phyloP scores from a whole-genome alignment of 2,329 filamentous ascomycete genomes.

The Fusarium sp. region DNA sequence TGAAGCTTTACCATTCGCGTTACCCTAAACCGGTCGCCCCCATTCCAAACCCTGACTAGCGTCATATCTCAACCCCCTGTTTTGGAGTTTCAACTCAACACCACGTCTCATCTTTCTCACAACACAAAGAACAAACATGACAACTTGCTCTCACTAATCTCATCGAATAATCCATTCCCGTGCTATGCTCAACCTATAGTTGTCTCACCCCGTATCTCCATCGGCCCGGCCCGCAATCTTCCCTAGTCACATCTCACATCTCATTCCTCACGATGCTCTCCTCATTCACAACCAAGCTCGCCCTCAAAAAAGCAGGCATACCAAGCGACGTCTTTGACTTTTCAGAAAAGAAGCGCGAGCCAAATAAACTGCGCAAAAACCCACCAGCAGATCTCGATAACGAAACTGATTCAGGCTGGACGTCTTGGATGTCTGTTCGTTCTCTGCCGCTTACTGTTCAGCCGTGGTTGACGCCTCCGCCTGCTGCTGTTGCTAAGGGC shows the following conservation, averaged over 20 bases:
- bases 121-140: neutral
- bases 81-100: constrained; percentile 33
- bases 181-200: neutral
- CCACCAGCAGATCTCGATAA: constrained; percentile 42
- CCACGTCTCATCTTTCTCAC: constrained; percentile 30
- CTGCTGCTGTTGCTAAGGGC: constrained; percentile 58
- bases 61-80: neutral
- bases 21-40: constrained; percentile 10
- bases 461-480: constrained; percentile 62
- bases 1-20: constrained; percentile 6
- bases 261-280: constrained; percentile 57
- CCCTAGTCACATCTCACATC: constrained; percentile 12
- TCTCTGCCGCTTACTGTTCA: constrained; percentile 62
- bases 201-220: neutral
- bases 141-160: neutral
- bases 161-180: neutral
- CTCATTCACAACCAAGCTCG: constrained; percentile 65
- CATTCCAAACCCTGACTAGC: constrained; percentile 34
- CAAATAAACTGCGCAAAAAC: constrained; percentile 47
- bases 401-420: constrained; percentile 47
- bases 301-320: constrained; percentile 65
- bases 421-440: constrained; percentile 60
- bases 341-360: constrained; percentile 39
- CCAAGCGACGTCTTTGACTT: constrained; percentile 59
- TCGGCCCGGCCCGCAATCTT: neutral